Percentiles rank a stretch among this genome's conserved stretches.
phyloP scores from a whole-genome alignment of 768 basidiomycete species.

The Mycena galopus region DNA sequence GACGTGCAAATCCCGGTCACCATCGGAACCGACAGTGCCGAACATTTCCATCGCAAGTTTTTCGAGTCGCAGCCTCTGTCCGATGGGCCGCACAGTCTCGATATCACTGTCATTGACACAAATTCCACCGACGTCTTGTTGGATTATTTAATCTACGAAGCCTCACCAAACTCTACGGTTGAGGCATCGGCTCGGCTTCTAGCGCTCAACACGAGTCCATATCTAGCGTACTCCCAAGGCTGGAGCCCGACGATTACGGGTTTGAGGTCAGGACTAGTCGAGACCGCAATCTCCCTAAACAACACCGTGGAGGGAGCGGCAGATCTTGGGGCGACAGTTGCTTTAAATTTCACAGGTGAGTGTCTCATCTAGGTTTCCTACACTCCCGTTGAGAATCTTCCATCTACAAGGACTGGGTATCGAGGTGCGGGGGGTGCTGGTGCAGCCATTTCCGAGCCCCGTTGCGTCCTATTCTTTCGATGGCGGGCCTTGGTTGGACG shows the following conservation, averaged over 20 bases:
- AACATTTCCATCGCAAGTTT: background rate
- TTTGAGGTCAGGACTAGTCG: background rate
- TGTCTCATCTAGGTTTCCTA: background rate
- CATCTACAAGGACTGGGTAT: background rate
- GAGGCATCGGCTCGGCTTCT: background rate
- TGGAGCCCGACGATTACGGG: background rate
- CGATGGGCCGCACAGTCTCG: background rate
- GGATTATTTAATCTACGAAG: conserved; percentile 20
- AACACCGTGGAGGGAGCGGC: conserved; percentile 3
- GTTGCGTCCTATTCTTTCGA: conserved; percentile 2
- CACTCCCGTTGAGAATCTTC: background rate
- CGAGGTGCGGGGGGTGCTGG: conserved; percentile 12
- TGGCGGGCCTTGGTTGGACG: background rate
- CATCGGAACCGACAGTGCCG: background rate
- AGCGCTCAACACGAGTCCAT: background rate
- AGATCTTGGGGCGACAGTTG: conserved; percentile 9
- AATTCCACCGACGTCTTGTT: background rate
- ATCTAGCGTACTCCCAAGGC: background rate
- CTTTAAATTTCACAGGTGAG: conserved; percentile 12
- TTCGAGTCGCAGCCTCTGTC: background rate
- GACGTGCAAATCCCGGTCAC: background rate
- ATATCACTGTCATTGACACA: background rate
- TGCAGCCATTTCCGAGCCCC: background rate
- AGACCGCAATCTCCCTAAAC: conserved; percentile 3
- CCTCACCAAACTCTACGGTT: background rate